A percentile compares a stretch with the other conserved stretches of the same genome.
These are phyloP conservation scores for Cerioporus squamosus DNA, from an alignment of 1,284 basidiomycete genomes.

Conservation along the genomic window DNA sequence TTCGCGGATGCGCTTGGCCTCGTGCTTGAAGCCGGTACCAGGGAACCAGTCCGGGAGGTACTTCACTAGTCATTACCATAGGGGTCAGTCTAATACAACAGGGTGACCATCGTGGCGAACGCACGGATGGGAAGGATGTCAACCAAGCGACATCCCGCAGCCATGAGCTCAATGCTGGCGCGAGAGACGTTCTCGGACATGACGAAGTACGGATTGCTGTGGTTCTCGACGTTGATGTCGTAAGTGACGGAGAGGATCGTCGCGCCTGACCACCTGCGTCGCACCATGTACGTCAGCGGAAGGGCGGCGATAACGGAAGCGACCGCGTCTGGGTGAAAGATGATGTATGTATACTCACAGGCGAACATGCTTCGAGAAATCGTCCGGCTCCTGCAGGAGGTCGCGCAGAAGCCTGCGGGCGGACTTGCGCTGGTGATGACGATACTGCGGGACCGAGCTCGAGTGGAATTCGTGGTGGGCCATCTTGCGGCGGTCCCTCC, in stretches of 20 bases:
- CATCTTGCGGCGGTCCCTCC: conserved; percentile 41
- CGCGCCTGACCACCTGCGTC: background rate
- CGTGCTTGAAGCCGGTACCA: conserved; percentile 45
- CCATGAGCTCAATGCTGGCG: background rate
- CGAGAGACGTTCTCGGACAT: conserved; percentile 2
- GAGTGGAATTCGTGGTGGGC: conserved; percentile 31
- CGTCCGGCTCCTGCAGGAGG: conserved; percentile 16
- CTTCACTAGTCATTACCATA: conserved; percentile 25
- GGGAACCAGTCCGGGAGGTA: conserved; percentile 46
- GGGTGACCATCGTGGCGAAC: background rate
- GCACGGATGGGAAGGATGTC: conserved; percentile 1
- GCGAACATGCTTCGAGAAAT: conserved; percentile 1
- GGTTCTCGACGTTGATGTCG: conserved; percentile 2
- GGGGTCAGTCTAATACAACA: background rate
- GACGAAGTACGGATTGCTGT: background rate
- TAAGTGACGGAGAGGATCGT: conserved; percentile 1
- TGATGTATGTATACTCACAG: background rate
- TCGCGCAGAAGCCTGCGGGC: conserved; percentile 35
- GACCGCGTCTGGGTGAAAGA: no score
- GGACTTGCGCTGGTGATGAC: conserved; percentile 23
- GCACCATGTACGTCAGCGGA: background rate
- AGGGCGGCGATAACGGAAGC: no score
- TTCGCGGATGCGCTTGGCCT: conserved; percentile 40
- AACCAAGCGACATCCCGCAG: background rate
- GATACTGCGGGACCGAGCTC: conserved; percentile 3